Evolutionary conservation across 2,329 filamentous ascomycete genomes (phyloP), one percentile per base, ranked within the genome.

Genomic region (Cercospora sp.): DNA sequence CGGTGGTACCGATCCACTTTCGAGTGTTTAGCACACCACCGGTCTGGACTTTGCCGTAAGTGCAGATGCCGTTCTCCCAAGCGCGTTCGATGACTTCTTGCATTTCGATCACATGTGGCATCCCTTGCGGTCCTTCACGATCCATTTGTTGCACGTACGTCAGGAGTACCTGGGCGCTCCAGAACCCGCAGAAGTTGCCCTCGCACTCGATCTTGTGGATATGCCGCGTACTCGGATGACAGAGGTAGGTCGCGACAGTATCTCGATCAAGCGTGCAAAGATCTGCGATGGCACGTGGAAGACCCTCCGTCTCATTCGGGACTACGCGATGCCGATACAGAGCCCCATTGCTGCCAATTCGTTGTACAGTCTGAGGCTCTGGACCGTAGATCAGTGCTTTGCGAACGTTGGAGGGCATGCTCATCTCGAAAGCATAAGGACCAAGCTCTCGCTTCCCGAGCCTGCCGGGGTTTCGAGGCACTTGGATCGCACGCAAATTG

Each of bases 1-100:
- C 94, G 8, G 92, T 89, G 1, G 94, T 97, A 16, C 94, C 94
- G 73, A 98, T 98, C 76, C 95, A 98, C 79, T 97, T 98, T 68
- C 95, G 87, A 0, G 94, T 97, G n/a, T 90, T 90, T 70, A 84
- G 87, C 70, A 98, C 91, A 0, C 93, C 93, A 2, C 94, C 94
- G 0, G 94, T 97, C 79, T 98, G 93, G 2, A 87, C 77, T 36
- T 92, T 86, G 3, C 91, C 92, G 55, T 88, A 85, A 3, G 86
- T 77, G 74, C 96, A 95, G 77, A 95, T 92, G 0, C 91, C 93
- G 76, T 84, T 85, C 75, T 96, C 92, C 94, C 94, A 98, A 0
- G 93, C 94, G 16, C 83, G 81, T 79, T 98, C 94, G 73, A 98
- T 96, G 74, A 89, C 83, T 64, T 96, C 90, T 76, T 98, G 95